Base-by-base conservation (phyloP, 2,329 filamentous ascomycete genomes). In the Beauveria sp. region DNA sequence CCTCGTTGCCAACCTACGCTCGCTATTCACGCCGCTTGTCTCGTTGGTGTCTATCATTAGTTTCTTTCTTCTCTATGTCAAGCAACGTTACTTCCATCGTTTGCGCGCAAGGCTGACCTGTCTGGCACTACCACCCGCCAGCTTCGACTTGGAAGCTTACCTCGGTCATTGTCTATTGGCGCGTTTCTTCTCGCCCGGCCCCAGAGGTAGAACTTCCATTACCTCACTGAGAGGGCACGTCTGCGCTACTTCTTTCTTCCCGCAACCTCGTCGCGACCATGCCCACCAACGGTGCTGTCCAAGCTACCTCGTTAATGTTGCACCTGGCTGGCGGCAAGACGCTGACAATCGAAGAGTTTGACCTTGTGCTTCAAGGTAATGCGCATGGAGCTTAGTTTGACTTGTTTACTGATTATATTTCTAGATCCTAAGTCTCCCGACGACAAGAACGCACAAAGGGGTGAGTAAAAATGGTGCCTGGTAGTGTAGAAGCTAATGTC, bases 361-460 rank as follows among this genome's bases (percentile, higher is more conserved):
- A 61, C n/a, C 60, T 61, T 28, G 34, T 61, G 5, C 30, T 61
- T 20, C 22, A 57, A 34, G 60, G 60, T 60, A 60, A 45, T 47
- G 22, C 22, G 22, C 45, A 26, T 28, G 8, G n/a, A 28, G 26
- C 30, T 42, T 6, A 14, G 3, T 2, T 42, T 12, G 18, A 7
- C 4, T n/a, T 18, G 18, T 20, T 18, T 20, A 38, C 10, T 53
- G 5, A 45, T 26, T 18, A 38, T 14, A 3, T 7, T 20, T 26
- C 4, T 28, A 60, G 58, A 60, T 18, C 42, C 42, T 22, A 47
- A n/a, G 24, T 6, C 47, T 38, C 14, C 40, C 2, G 16, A 8
- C 42, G 42, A 47, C 28, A 60, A 40, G 26, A 47, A 40, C 20
- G n/a, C 46, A 9, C 53, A 40, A 54, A 38, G 14, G 34, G 49